Conservation (phyloP, 2,329 filamentous ascomycete species). For the Xylariaceae sp. region DNA sequence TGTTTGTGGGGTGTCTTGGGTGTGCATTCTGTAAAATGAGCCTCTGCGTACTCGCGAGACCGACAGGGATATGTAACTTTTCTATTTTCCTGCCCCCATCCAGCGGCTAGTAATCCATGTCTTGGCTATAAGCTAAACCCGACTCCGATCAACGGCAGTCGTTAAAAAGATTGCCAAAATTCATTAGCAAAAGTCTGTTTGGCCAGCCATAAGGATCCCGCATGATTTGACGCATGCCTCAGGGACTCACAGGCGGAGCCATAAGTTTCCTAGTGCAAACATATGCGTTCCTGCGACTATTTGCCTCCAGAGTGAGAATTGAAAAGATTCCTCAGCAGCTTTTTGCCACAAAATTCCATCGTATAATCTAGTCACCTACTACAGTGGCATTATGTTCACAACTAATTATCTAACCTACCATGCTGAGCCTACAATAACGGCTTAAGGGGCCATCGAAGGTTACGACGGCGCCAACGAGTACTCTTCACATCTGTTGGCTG, state of each 20-base stretch:
- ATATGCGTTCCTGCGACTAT: background rate
- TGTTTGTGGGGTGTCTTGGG: constrained; percentile 34
- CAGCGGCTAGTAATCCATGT: background rate
- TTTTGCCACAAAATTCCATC: background rate
- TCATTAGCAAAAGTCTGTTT: constrained; percentile 30
- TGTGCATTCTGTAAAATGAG: background rate
- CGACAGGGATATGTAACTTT: constrained; percentile 17
- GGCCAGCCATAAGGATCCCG: constrained; percentile 24
- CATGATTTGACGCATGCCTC: constrained; percentile 25
- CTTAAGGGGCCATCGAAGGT: too few species aligned
- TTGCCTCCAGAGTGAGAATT: background rate
- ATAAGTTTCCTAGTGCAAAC: background rate
- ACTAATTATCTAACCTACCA: too few species aligned
- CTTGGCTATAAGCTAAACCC: constrained; percentile 16
- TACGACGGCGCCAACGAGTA: too few species aligned
- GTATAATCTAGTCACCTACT: background rate
- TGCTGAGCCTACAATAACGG: too few species aligned
- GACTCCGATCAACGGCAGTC: constrained; percentile 40
- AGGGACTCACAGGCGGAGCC: background rate
- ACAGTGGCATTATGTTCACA: background rate
- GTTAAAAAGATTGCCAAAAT: constrained; percentile 30
- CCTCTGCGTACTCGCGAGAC: too few species aligned
- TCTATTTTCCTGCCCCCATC: constrained; percentile 12
- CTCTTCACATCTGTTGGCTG: too few species aligned
- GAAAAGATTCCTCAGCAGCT: too few species aligned